Conservation (phyloP, 2,329 filamentous ascomycete species). For the Fusarium brachygibbosum region DNA sequence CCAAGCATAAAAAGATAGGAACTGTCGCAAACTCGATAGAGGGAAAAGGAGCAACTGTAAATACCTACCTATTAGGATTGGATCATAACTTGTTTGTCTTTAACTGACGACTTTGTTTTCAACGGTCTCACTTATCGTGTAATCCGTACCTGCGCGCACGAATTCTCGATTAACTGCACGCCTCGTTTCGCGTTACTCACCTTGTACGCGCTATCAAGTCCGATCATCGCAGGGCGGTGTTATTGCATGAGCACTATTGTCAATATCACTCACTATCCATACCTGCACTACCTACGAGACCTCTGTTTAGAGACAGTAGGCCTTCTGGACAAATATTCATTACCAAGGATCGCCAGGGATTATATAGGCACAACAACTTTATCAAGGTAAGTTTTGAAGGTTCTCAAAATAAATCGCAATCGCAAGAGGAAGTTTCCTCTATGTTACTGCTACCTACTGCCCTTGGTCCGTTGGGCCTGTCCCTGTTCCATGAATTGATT, state of each 20-base stretch:
- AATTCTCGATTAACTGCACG: conserved; percentile 7
- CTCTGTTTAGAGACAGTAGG: conserved; percentile 7
- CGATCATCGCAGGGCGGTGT: not conserved
- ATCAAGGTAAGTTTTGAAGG: conserved; percentile 24
- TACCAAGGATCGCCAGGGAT: conserved; percentile 18
- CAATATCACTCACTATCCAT: not conserved
- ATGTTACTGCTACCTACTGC: conserved; percentile 20
- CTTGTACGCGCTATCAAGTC: conserved; percentile 14
- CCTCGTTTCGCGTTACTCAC: not conserved
- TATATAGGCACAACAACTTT: conserved; percentile 20
- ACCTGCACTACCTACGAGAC: conserved; percentile 9
- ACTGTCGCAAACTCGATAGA: conserved; percentile 20
- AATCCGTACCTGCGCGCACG: conserved; percentile 4
- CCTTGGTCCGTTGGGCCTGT: conserved; percentile 48
- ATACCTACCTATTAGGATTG: not conserved
- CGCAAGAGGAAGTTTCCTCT: conserved; percentile 21
- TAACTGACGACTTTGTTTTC: conserved; percentile 11
- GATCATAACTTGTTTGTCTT: not conserved
- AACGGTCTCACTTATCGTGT: conserved; percentile 16
- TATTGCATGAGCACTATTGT: conserved; percentile 5
- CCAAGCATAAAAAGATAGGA: conserved; percentile 38
- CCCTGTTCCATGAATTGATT: conserved; percentile 28
- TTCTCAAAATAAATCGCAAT: conserved; percentile 25
- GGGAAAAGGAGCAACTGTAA: conserved; percentile 15
- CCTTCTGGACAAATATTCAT: conserved; percentile 7